A percentile compares a stretch with the other conserved stretches of the same genome.
Evolutionary conservation across 768 basidiomycete species (phyloP).

Genomic region (Serendipita sp.): DNA sequence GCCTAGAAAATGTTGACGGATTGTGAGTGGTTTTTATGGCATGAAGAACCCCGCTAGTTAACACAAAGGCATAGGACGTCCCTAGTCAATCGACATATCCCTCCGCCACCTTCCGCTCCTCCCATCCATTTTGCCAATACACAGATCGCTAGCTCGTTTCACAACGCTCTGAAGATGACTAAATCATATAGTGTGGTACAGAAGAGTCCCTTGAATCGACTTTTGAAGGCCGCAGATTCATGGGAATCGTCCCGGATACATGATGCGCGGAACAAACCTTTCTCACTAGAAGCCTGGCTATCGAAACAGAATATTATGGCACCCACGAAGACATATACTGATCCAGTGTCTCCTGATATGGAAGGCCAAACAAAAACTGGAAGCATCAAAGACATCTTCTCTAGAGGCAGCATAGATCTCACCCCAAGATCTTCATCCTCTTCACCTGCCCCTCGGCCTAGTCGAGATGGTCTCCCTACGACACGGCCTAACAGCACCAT

Average conservation of each 20-base stretch:
- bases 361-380: not conserved
- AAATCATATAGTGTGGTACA: not conserved
- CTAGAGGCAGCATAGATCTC: not conserved
- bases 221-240: not conserved
- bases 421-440: not conserved
- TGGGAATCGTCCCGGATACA: not conserved
- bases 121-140: not conserved
- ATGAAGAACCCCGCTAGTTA: not conserved
- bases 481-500: not conserved
- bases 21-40: not conserved
- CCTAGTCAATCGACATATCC: not conserved
- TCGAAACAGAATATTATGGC: not conserved
- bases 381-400: not conserved
- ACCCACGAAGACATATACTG: not conserved
- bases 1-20: conserved; percentile 2
- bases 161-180: not conserved
- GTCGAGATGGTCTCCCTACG: not conserved
- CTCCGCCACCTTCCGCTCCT: not conserved
- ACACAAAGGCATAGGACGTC: not conserved
- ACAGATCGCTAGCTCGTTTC: not conserved
- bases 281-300: not conserved
- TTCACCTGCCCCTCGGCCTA: not conserved
- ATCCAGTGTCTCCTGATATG: not conserved
- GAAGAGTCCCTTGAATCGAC: not conserved
- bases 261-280: not conserved